Conservation (phyloP, 2,329 filamentous ascomycete genomes). For the Lomentospora prolificans region DNA sequence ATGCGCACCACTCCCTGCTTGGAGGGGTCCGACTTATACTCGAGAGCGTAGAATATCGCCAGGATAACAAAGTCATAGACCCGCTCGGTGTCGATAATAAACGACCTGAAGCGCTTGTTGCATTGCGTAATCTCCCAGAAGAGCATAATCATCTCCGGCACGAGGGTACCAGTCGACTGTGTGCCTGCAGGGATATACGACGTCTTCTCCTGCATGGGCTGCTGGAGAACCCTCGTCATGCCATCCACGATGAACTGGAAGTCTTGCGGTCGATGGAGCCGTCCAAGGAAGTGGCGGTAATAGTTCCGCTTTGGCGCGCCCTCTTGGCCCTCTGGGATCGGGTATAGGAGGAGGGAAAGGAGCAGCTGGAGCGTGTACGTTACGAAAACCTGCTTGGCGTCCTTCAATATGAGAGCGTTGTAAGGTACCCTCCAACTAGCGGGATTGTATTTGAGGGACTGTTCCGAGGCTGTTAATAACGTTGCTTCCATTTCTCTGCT, state of each 20-base stretch:
- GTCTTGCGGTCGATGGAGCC: conserved; percentile 85
- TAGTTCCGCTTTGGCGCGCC: conserved; percentile 70
- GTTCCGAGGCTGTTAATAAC: not conserved
- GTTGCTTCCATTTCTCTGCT: too few species aligned
- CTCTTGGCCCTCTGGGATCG: conserved; percentile 67
- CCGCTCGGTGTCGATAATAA: conserved; percentile 91
- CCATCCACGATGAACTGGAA: conserved; percentile 96
- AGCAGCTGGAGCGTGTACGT: conserved; percentile 87
- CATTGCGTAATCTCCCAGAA: conserved; percentile 97
- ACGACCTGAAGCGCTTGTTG: conserved; percentile 93
- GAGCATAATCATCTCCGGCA: conserved; percentile 90
- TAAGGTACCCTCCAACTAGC: conserved; percentile 91
- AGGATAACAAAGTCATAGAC: conserved; percentile 89
- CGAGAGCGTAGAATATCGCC: conserved; percentile 84
- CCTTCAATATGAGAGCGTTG: conserved; percentile 83
- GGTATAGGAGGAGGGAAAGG: conserved; percentile 76
- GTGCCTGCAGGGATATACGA: conserved; percentile 78
- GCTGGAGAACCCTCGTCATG: conserved; percentile 85
- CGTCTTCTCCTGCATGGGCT: conserved; percentile 78
- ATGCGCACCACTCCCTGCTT: conserved; percentile 91
- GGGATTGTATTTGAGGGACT: conserved; percentile 93
- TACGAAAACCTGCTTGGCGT: conserved; percentile 80
- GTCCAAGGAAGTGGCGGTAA: conserved; percentile 84
- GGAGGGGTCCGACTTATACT: conserved; percentile 74
- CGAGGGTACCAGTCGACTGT: conserved; percentile 61